These are phyloP conservation scores for Arbutus unedo DNA, from an alignment of 148 eudicot species.

Conservation along the genomic window DNA sequence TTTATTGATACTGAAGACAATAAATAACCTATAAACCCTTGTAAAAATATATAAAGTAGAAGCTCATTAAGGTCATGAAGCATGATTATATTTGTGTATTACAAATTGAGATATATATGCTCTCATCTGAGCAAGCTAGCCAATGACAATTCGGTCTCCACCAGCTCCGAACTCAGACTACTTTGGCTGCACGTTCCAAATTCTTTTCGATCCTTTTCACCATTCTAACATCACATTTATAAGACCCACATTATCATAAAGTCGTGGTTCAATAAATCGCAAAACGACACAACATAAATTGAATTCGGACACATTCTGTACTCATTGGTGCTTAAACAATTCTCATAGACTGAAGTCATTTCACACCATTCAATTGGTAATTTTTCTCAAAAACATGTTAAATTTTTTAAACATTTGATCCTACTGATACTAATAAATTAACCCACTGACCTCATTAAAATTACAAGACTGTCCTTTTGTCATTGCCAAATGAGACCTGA, in stretches of 20 bases:
- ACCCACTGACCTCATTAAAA: not conserved
- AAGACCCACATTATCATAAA: not conserved
- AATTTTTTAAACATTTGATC: not conserved
- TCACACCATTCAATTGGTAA: not conserved
- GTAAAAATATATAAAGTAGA: not conserved
- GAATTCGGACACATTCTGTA: not conserved
- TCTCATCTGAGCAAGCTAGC: conserved; percentile 4
- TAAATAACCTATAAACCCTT: not conserved
- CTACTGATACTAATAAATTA: not conserved
- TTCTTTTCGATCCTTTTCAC: not conserved
- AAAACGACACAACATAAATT: not conserved
- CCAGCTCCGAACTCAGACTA: conserved; percentile 7
- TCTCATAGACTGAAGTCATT: not conserved
- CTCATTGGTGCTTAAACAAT: not conserved
- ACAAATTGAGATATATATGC: not conserved
- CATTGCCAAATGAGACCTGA: not conserved
- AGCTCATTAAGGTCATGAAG: not conserved
- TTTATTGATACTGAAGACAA: not conserved
- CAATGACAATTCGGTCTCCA: conserved; percentile 17
- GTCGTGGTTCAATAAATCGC: not conserved
- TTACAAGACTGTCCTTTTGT: not conserved
- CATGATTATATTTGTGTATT: not conserved
- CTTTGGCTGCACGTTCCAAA: conserved; percentile 13
- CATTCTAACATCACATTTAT: not conserved
- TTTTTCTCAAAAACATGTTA: not conserved